Conservation (phyloP, 176 grass and related monocot genomes). For the Lolium rigidum region DNA sequence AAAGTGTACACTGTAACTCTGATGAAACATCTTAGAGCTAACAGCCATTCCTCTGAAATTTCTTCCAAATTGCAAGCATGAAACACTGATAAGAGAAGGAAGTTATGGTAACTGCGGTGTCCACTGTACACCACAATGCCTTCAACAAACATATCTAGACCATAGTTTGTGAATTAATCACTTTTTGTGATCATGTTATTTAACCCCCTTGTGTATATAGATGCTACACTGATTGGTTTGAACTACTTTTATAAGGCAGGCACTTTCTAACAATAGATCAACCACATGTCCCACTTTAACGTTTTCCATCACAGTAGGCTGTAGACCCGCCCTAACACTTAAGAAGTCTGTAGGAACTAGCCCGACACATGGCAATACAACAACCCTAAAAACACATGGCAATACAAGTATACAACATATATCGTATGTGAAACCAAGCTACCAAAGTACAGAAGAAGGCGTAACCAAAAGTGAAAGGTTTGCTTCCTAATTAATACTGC, state of each 20-base stretch:
- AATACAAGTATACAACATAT: neutral
- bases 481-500: constrained; percentile 46
- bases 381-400: neutral
- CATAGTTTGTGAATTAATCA: neutral
- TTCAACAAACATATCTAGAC: neutral
- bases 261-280: constrained; percentile 28
- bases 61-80: neutral
- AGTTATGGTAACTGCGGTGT: constrained; percentile 1
- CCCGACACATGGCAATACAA: constrained; percentile 31
- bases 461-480: constrained; percentile 34
- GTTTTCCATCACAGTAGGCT: constrained; percentile 23
- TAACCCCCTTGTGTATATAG: neutral
- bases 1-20: neutral
- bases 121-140: neutral
- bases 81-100: neutral
- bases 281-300: neutral
- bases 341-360: neutral
- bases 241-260: constrained; percentile 13
- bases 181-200: constrained; percentile 17
- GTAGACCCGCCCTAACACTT: constrained; percentile 24
- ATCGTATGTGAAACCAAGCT: constrained; percentile 41
- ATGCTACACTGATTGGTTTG: constrained; percentile 21
- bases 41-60: neutral
- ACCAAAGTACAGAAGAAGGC: constrained; percentile 32
- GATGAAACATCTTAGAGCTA: constrained; percentile 27